Conservation (phyloP, 2,329 filamentous ascomycete species). For the Colletotrichum aenigma region DNA sequence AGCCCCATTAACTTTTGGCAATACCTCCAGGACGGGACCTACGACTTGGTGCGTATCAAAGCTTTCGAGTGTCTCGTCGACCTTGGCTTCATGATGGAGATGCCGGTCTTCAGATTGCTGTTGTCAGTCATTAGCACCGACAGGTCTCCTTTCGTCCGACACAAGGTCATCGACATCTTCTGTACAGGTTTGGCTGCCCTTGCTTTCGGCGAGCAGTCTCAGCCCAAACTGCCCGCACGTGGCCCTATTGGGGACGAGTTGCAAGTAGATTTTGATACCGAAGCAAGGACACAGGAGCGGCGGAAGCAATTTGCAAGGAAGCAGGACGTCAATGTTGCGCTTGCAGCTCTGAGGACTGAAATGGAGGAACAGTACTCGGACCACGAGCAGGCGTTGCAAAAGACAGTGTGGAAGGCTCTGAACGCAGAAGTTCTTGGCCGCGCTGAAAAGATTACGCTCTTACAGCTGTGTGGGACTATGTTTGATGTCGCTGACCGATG, state of each 20-base stretch:
- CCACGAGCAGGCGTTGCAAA: slow-evolving; percentile 42
- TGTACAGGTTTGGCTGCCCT: slow-evolving; percentile 65
- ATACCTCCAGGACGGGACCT: slow-evolving; percentile 68
- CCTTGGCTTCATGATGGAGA: slow-evolving; percentile 63
- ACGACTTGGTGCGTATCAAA: slow-evolving; percentile 68
- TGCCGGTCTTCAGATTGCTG: slow-evolving; percentile 59
- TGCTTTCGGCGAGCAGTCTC: slow-evolving; percentile 65
- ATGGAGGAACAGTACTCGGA: slow-evolving; percentile 46
- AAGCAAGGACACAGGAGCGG: slow-evolving; percentile 64
- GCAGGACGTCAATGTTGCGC: slow-evolving; percentile 64
- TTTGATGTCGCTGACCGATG: slow-evolving; percentile 48
- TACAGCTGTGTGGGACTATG: slow-evolving; percentile 51
- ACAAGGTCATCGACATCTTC: slow-evolving; percentile 63
- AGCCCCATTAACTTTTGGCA: slow-evolving; percentile 62
- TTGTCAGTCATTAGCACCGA: slow-evolving; percentile 65
- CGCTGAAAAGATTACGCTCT: slow-evolving; percentile 44
- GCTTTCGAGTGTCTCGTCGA: slow-evolving; percentile 69
- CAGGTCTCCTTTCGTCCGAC: slow-evolving; percentile 66
- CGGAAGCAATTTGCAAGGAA: slow-evolving; percentile 67
- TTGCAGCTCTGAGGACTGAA: slow-evolving; percentile 46
- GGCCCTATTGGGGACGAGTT: slow-evolving; percentile 32
- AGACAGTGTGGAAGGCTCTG: slow-evolving; percentile 47
- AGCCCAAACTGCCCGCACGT: slow-evolving; percentile 33
- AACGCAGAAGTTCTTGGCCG: slow-evolving; percentile 43
- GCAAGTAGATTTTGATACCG: slow-evolving; percentile 32